A percentile compares a stretch with the other conserved stretches of the same genome.
phyloP scores from a whole-genome alignment of 2,329 filamentous ascomycete genomes.

The Microsporum ferrugineum region DNA sequence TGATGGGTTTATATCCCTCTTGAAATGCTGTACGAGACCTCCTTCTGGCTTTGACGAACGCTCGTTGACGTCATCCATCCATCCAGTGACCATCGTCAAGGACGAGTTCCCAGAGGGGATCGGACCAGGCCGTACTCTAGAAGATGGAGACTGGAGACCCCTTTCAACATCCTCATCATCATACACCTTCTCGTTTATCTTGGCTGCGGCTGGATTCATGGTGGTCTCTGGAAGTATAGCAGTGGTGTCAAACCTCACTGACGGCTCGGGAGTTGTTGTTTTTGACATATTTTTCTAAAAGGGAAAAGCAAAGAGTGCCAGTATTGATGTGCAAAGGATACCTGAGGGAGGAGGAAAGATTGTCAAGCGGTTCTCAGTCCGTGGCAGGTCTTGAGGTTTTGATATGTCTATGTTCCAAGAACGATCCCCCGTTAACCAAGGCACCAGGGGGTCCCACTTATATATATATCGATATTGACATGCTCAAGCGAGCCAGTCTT shows the following conservation, averaged over 20 bases:
- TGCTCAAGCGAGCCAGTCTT: not conserved
- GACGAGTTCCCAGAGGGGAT: slow-evolving; percentile 12
- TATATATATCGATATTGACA: not conserved
- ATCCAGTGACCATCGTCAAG: slow-evolving; percentile 11
- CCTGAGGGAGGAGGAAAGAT: not conserved
- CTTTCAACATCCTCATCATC: slow-evolving; percentile 6
- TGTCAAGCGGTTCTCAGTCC: not conserved
- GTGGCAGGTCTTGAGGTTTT: not conserved
- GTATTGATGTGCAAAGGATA: not conserved
- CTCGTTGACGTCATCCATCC: not conserved
- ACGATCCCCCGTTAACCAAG: not conserved
- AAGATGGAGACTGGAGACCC: not conserved
- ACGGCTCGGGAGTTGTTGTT: not conserved
- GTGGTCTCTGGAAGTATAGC: not conserved
- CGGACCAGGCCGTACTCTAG: not conserved
- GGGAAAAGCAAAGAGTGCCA: not conserved
- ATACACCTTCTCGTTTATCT: not conserved
- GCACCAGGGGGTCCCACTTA: not conserved
- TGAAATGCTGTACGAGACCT: slow-evolving; percentile 9
- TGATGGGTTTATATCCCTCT: slow-evolving; percentile 10
- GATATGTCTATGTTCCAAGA: not conserved
- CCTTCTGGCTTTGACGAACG: not conserved
- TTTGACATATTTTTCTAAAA: not conserved
- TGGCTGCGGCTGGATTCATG: not conserved
- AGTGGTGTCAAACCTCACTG: slow-evolving; percentile 6